Conservation (phyloP, 345 rosid species). For the Moricandia arvensis region DNA sequence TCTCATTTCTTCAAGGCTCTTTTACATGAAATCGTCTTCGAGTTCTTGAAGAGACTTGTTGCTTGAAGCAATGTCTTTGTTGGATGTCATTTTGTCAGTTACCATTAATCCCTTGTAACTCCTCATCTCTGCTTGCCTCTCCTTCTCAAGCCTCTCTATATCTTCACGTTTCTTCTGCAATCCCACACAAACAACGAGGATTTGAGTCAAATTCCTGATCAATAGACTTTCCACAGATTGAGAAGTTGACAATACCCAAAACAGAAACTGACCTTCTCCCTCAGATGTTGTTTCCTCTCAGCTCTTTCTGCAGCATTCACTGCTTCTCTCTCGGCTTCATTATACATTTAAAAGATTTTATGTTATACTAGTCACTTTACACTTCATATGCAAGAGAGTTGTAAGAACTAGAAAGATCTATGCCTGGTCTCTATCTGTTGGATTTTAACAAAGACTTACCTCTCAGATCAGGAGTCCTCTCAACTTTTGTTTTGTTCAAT, state of each 20-base stretch:
- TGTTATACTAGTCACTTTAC: background rate
- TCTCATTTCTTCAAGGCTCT: constrained; percentile 14
- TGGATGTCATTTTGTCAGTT: constrained; percentile 89
- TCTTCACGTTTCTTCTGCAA: constrained; percentile 90
- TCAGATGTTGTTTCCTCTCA: constrained; percentile 75
- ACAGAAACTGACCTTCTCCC: constrained; percentile 70
- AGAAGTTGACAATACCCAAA: background rate
- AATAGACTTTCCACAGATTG: background rate
- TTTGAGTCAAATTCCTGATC: background rate
- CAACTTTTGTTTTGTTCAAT: constrained; percentile 90
- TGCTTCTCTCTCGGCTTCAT: constrained; percentile 90
- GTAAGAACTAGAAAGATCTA: background rate
- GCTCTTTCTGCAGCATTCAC: constrained; percentile 90
- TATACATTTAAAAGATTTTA: too few species aligned
- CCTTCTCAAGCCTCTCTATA: constrained; percentile 86
- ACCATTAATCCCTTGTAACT: constrained; percentile 99
- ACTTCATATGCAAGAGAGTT: background rate
- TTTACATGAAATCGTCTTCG: constrained; percentile 96
- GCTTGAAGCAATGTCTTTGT: constrained; percentile 82
- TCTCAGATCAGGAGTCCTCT: constrained; percentile 88
- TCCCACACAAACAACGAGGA: background rate
- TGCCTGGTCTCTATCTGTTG: background rate
- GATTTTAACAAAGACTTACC: constrained; percentile 41
- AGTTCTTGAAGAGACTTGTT: constrained; percentile 89
- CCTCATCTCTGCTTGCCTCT: constrained; percentile 83